These are phyloP conservation scores for Hygrophorus pudorinus DNA, from an alignment of 768 basidiomycete species.

Conservation along the genomic window DNA sequence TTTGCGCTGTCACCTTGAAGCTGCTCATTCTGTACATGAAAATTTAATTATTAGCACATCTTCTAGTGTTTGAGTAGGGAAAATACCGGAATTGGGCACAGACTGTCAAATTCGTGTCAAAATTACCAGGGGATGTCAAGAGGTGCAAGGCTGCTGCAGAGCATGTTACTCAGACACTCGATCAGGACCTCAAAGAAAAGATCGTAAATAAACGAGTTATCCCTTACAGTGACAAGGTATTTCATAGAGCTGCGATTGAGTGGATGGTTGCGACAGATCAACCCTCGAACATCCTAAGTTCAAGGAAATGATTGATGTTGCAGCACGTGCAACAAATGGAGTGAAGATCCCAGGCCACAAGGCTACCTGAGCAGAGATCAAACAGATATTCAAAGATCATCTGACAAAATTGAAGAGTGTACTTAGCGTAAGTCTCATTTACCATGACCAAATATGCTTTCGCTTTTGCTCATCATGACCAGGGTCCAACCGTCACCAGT, in stretches of 20 bases:
- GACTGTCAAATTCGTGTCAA: constrained; percentile 19
- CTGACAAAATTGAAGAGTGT: neutral
- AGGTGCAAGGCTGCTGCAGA: constrained; percentile 10
- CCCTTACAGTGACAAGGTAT: constrained; percentile 20
- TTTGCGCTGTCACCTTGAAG: constrained; percentile 9
- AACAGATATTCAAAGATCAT: constrained; percentile 16
- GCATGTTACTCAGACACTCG: constrained; percentile 12
- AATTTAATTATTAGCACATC: neutral
- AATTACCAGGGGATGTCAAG: constrained; percentile 16
- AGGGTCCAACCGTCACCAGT: constrained; percentile 6
- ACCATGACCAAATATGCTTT: neutral
- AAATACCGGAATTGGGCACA: constrained; percentile 20
- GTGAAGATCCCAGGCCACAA: constrained; percentile 25
- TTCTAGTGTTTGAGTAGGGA: constrained; percentile 5
- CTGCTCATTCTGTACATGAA: constrained; percentile 8
- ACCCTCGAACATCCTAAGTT: constrained; percentile 28
- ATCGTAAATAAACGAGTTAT: constrained; percentile 12
- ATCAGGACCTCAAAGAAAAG: constrained; percentile 16
- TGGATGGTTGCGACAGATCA: constrained; percentile 32
- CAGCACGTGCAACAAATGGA: constrained; percentile 24
- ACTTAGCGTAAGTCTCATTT: neutral
- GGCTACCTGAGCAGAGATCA: constrained; percentile 17
- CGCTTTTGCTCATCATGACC: neutral
- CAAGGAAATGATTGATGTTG: constrained; percentile 25
- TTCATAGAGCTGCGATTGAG: constrained; percentile 20